Evolutionary conservation across 257 asterid genomes (phyloP), one percentile per base, ranked within the genome.

Genomic region (Solanum chilense): DNA sequence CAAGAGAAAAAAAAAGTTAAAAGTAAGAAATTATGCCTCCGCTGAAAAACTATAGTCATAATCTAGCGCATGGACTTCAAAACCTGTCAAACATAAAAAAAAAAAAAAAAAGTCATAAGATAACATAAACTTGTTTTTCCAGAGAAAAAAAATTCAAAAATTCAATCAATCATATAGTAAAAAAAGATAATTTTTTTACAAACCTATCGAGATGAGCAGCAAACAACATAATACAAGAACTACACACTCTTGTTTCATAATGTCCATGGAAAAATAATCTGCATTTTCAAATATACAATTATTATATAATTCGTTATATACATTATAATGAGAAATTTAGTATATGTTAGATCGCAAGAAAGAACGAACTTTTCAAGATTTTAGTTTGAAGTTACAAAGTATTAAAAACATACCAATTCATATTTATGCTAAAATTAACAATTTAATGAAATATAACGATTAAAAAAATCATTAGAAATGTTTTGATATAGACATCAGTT

Each of bases 151-250:
- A 10, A 0, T 11, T 2, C 0, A 68, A 13, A 27, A 27, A 13
- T 69, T 35, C 37, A 5, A 35, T 10, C 16, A 73, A 16, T 0
- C 80, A 73, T 35, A 73, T 35, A 73, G 5, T 6, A 15, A 14
- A 71, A 71, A 31, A 70, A 29, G 9, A 70, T 7, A 3, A 1
- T 15, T 31, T 29, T 29, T 18, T 18, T 18, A 12, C 49, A 35
- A 42, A 90, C 91, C 91, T 88, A 86, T 82, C 23, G 23, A 76
- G 56, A 82, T 1, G 13, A 82, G 81, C 27, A 73, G 80, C 64
- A 74, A 70, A 86, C 21, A 74, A 7, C 52, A 45, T 25, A 90
- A 42, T 81, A 86, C 21, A 52, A 70, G 86, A 82, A 88, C 71
- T 45, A 52, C 31, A 13, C 56, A n/a, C 5, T 45, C 78, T 29